A percentile compares a stretch with the other conserved stretches of the same genome.
These are phyloP conservation scores for Filosporella fistucella DNA, from an alignment of 495 filamentous ascomycete genomes.

Conservation along the genomic window DNA sequence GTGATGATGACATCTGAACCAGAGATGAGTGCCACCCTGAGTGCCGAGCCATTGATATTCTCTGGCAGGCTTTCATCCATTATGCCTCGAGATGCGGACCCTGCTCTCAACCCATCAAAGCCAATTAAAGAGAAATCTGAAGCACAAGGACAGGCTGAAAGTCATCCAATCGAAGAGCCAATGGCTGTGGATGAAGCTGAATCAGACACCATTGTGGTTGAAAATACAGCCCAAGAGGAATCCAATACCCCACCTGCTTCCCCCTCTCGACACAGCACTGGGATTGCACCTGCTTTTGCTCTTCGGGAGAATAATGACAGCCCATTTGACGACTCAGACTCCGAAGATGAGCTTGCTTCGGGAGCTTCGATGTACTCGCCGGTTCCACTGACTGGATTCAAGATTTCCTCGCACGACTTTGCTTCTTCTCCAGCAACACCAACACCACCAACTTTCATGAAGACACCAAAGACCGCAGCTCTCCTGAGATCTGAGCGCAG, in stretches of 20 bases:
- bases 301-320: constrained; percentile 33
- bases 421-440: constrained; percentile 14
- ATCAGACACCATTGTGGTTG: constrained; percentile 13
- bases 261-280: constrained; percentile 23
- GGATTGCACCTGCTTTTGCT: not conserved
- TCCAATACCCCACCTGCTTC: constrained; percentile 29
- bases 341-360: constrained; percentile 49
- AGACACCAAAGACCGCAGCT: constrained; percentile 18
- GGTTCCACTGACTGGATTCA: constrained; percentile 11
- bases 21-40: not conserved
- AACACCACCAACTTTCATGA: constrained; percentile 9
- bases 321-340: constrained; percentile 40
- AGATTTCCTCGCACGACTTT: constrained; percentile 7
- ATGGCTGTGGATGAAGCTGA: constrained; percentile 33
- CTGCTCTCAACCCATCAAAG: constrained; percentile 24
- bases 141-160: not conserved
- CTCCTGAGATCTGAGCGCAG: not conserved
- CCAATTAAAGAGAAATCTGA: constrained; percentile 1
- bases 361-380: constrained; percentile 13
- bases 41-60: constrained; percentile 25
- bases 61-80: constrained; percentile 47
- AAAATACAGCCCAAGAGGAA: constrained; percentile 2
- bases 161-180: not conserved
- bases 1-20: not conserved
- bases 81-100: constrained; percentile 43